phyloP scores from a whole-genome alignment of 495 filamentous ascomycete genomes.

The Aspergillus sclerotioniger region DNA sequence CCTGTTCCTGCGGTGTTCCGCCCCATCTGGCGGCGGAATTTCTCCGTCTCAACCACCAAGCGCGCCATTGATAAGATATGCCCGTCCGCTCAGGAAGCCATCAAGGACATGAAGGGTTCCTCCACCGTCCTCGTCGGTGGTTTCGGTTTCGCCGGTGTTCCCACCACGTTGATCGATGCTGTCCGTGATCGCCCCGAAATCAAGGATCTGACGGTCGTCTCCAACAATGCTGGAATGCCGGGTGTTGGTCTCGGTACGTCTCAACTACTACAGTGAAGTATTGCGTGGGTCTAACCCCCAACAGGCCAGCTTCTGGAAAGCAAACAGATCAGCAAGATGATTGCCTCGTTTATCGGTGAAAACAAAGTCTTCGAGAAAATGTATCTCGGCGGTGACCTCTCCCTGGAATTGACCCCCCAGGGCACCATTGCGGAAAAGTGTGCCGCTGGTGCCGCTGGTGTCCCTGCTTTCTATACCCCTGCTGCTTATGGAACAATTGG shows the following conservation, averaged over 20 bases:
- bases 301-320: constrained; percentile 63
- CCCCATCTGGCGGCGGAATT: constrained; percentile 50
- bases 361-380: constrained; percentile 86
- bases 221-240: constrained; percentile 87
- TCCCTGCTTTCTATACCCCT: constrained; percentile 90
- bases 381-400: constrained; percentile 78
- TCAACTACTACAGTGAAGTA: not conserved
- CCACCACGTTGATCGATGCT: constrained; percentile 78
- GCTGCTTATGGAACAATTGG: constrained; percentile 78
- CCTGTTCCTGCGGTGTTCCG: constrained; percentile 34
- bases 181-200: constrained; percentile 69
- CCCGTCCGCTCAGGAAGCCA: constrained; percentile 65
- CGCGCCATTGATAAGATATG: constrained; percentile 76
- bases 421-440: constrained; percentile 86
- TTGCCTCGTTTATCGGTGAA: constrained; percentile 84
- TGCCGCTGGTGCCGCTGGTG: constrained; percentile 76
- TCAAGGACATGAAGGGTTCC: constrained; percentile 70
- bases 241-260: constrained; percentile 63
- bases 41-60: constrained; percentile 61
- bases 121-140: constrained; percentile 74
- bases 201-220: constrained; percentile 75
- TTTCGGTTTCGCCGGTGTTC: constrained; percentile 83
- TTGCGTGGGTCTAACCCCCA: not conserved
- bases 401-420: constrained; percentile 83
- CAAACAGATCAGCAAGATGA: constrained; percentile 83